Evolutionary conservation across 2,329 filamentous ascomycete genomes (phyloP).

Genomic region (Knufia fluminis): DNA sequence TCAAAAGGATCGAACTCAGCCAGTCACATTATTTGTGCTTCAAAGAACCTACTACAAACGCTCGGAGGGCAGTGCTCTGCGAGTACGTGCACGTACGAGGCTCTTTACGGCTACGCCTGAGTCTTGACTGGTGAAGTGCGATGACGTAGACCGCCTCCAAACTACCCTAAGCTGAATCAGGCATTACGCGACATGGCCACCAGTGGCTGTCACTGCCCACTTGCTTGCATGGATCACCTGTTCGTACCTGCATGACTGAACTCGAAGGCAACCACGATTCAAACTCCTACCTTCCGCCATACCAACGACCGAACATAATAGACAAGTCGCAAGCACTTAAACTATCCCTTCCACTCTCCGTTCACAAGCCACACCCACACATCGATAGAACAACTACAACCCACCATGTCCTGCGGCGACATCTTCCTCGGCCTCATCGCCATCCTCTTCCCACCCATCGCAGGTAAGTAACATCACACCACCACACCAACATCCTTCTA

Average conservation of each 20-base stretch:
- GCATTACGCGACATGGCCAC: too few relatives aligned
- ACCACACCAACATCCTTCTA: slow-evolving; percentile 5
- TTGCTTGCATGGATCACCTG: neutral
- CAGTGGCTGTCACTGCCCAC: neutral
- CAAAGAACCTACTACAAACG: too few relatives aligned
- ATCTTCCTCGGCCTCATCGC: slow-evolving; percentile 39
- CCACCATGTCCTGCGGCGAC: slow-evolving; percentile 26
- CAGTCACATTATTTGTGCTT: too few relatives aligned
- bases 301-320: too few relatives aligned
- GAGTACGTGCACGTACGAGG: too few relatives aligned
- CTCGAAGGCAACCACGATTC: neutral
- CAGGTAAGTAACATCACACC: slow-evolving; percentile 35
- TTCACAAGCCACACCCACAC: too few relatives aligned
- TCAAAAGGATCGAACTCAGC: neutral
- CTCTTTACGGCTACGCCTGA: too few relatives aligned
- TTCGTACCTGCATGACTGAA: neutral
- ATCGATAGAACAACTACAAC: neutral
- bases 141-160: too few relatives aligned
- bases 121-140: too few relatives aligned
- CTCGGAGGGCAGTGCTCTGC: too few relatives aligned
- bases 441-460: slow-evolving; percentile 30
- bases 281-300: neutral
- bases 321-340: neutral
- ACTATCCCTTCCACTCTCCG: neutral
- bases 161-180: too few relatives aligned